Base-by-base conservation (phyloP, 257 asterid genomes). In the Knoxia roxburghii region DNA sequence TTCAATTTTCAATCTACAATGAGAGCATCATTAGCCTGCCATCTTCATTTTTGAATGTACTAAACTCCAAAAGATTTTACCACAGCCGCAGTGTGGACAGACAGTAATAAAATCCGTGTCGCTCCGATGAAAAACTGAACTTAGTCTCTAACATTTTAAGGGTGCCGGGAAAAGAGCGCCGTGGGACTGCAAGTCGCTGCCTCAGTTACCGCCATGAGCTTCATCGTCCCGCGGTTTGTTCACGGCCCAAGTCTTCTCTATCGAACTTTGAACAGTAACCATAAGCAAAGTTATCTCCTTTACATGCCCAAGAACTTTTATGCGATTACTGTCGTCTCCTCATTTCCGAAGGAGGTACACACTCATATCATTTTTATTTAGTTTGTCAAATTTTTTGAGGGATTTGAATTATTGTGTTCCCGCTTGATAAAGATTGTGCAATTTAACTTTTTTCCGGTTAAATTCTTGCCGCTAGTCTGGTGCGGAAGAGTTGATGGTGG, bases 401-500 rank as follows among this genome's bases (percentile, higher is more conserved):
- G 5, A 12, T 41, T 24, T 20, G 15, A 59, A 10, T 20, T 20
- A 6, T 70, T 40, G 21, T 40, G 17, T n/a, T 30, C 20, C 20
- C 48, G 52, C 27, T 2, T 48, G 18, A 6, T 40, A 45, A 41
- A 40, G 60, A 72, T 10, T 23, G 21, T 43, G 58, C 24, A 30
- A 64, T 61, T 48, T 61, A 59, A 6, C 6, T 21, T 13, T 21
- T 4, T 35, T 35, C 14, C 15, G 27, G 8, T 59, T 58, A 23
- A 17, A 6, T 33, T 63, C 52, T 63, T 53, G 64, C 67, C 73
- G 67, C 62, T 66, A 86, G 95, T 50, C 82, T 17, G 82, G 79
- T 64, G 65, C 14, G 65, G 91, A 85, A 72, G 95, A 84, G 79
- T 76, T 83, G 18, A 71, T 93, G 72, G 75, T 90, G 75, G 95